These are phyloP conservation scores for Aquilaria malaccensis DNA, from an alignment of 345 rosid genomes.

Conservation along the genomic window DNA sequence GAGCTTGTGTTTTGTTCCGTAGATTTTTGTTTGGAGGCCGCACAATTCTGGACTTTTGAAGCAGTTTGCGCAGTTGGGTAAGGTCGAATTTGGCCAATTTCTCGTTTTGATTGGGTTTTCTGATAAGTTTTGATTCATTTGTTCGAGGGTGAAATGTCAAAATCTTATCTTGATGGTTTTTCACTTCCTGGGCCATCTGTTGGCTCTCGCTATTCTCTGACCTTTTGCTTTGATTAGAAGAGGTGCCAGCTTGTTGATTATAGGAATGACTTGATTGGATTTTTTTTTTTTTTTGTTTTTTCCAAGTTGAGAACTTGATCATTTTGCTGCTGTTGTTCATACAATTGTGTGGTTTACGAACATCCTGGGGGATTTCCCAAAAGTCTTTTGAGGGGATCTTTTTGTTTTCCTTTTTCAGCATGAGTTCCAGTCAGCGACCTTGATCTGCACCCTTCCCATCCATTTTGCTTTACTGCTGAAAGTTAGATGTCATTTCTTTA, in stretches of 20 bases:
- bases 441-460: neutral
- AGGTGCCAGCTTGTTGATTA: neutral
- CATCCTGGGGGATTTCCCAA: constrained; percentile 17
- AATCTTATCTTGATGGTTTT: neutral
- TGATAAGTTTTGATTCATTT: constrained; percentile 4
- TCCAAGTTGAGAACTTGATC: neutral
- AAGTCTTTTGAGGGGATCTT: constrained; percentile 5
- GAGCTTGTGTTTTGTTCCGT: neutral
- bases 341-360: constrained; percentile 13
- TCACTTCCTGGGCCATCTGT: constrained; percentile 4
- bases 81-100: neutral
- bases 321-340: constrained; percentile 4
- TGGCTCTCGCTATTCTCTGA: neutral
- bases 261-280: neutral
- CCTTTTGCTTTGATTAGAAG: neutral
- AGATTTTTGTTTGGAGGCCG: neutral
- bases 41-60: neutral
- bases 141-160: constrained; percentile 2
- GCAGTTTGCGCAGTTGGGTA: constrained; percentile 6
- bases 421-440: neutral
- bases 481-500: constrained; percentile 12
- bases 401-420: constrained; percentile 6
- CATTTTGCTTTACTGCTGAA: constrained; percentile 11
- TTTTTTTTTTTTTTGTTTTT: neutral
- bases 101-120: constrained; percentile 6